These are phyloP conservation scores for Magnaporthales sp. DNA, from an alignment of 2,329 filamentous ascomycete species.

Conservation along the genomic window DNA sequence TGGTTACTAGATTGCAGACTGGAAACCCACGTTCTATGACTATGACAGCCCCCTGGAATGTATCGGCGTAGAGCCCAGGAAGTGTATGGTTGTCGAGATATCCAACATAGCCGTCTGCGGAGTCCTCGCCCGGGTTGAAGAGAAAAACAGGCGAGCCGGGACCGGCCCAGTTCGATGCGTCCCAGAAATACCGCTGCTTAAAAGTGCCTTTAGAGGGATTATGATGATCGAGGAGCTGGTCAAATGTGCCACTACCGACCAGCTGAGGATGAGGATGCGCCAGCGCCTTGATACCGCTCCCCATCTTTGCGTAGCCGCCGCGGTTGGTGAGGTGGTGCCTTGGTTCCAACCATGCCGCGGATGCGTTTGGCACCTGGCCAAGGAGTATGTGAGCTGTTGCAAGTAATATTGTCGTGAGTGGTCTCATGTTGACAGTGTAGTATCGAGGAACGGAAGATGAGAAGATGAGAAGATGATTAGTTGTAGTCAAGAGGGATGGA, in stretches of 20 bases:
- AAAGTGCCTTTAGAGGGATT: slow-evolving; percentile 30
- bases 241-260: slow-evolving; percentile 17
- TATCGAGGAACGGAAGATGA: not conserved
- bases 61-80: slow-evolving; percentile 26
- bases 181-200: slow-evolving; percentile 30
- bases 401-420: not conserved
- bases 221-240: slow-evolving; percentile 32
- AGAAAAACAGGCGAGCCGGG: slow-evolving; percentile 29
- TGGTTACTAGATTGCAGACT: not conserved
- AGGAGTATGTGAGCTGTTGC: not conserved
- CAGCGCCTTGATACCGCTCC: not conserved
- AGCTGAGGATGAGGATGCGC: slow-evolving; percentile 6
- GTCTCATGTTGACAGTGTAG: not conserved
- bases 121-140: slow-evolving; percentile 29
- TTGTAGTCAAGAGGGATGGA: not conserved
- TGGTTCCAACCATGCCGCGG: not conserved
- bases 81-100: slow-evolving; percentile 24
- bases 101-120: slow-evolving; percentile 17
- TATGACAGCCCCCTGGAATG: slow-evolving; percentile 27
- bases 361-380: not conserved
- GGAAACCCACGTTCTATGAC: slow-evolving; percentile 23
- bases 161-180: slow-evolving; percentile 27
- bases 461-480: not conserved
- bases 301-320: not conserved
- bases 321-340: not conserved